A percentile compares a stretch with the other conserved stretches of the same genome.
Conservation (phyloP, 2,329 filamentous ascomycete species). For the Aspergillus novofumigatus region DNA sequence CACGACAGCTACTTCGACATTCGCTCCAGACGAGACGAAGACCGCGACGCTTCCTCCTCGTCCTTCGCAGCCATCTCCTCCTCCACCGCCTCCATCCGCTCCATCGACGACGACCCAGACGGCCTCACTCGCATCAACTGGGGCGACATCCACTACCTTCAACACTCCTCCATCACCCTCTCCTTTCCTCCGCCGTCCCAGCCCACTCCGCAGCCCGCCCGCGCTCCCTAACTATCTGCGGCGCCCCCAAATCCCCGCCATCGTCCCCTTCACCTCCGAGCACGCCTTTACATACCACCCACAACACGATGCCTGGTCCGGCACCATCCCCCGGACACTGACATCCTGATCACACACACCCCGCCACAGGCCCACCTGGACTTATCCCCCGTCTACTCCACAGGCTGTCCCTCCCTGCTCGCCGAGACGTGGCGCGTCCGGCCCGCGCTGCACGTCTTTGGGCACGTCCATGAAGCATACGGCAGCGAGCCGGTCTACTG, state of each 20-base stretch:
- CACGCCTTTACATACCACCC: conserved; percentile 75
- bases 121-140: conserved; percentile 57
- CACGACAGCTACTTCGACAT: conserved; percentile 84
- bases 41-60: conserved; percentile 38
- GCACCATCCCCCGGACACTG: conserved; percentile 64
- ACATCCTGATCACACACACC: conserved; percentile 77
- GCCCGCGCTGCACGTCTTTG: conserved; percentile 75
- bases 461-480: conserved; percentile 74
- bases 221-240: conserved; percentile 68
- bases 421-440: conserved; percentile 69
- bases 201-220: conserved; percentile 47
- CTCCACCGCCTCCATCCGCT: conserved; percentile 34
- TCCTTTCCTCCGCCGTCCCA: conserved; percentile 48
- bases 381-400: conserved; percentile 50
- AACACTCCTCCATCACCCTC: conserved; percentile 63
- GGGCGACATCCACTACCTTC: conserved; percentile 68
- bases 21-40: conserved; percentile 54
- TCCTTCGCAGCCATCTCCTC: conserved; percentile 29
- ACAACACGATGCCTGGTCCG: conserved; percentile 65
- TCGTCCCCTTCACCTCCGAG: conserved; percentile 62
- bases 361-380: conserved; percentile 71
- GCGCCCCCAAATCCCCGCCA: conserved; percentile 69
- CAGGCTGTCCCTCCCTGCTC: conserved; percentile 69
- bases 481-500: conserved; percentile 69
- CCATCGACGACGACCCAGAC: conserved; percentile 39